A percentile compares a stretch with the other conserved stretches of the same genome.
Evolutionary conservation across 768 basidiomycete species (phyloP).

Genomic region (Leccinum longicurvipes): DNA sequence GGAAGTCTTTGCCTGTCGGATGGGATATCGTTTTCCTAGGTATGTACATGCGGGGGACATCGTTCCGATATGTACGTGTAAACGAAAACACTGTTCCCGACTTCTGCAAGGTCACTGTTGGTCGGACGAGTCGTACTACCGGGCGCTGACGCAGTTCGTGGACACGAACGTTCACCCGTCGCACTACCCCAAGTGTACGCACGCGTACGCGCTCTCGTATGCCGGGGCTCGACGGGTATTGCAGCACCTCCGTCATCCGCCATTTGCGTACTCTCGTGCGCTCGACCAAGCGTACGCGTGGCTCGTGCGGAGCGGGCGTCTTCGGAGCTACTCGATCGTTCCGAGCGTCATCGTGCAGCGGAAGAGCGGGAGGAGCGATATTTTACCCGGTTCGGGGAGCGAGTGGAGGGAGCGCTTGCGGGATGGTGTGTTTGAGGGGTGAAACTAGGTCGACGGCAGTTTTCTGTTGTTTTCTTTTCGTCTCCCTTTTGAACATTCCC

Average conservation of each 20-base stretch:
- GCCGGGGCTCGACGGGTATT: conserved; percentile 60
- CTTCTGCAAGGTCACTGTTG: conserved; percentile 64
- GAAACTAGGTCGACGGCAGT: not conserved
- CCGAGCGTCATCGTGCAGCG: conserved; percentile 67
- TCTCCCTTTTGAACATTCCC: not conserved
- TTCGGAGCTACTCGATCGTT: conserved; percentile 62
- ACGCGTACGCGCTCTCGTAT: conserved; percentile 64
- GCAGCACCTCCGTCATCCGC: conserved; percentile 54
- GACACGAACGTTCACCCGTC: conserved; percentile 51
- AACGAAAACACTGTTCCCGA: not conserved
- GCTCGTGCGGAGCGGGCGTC: conserved; percentile 53
- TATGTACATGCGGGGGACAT: conserved; percentile 23
- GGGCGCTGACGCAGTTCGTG: conserved; percentile 31
- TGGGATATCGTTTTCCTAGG: conserved; percentile 80
- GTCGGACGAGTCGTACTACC: conserved; percentile 60
- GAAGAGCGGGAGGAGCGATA: conserved; percentile 57
- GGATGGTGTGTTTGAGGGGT: conserved; percentile 42
- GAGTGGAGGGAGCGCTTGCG: conserved; percentile 51
- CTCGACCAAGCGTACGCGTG: conserved; percentile 72
- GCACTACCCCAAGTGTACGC: conserved; percentile 62
- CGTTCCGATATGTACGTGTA: not conserved
- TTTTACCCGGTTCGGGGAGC: conserved; percentile 47
- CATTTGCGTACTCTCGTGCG: conserved; percentile 74
- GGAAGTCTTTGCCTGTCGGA: conserved; percentile 49
- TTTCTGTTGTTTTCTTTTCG: not conserved